Base-by-base conservation (phyloP, 2,329 filamentous ascomycete species). In the Didymella glomerata region DNA sequence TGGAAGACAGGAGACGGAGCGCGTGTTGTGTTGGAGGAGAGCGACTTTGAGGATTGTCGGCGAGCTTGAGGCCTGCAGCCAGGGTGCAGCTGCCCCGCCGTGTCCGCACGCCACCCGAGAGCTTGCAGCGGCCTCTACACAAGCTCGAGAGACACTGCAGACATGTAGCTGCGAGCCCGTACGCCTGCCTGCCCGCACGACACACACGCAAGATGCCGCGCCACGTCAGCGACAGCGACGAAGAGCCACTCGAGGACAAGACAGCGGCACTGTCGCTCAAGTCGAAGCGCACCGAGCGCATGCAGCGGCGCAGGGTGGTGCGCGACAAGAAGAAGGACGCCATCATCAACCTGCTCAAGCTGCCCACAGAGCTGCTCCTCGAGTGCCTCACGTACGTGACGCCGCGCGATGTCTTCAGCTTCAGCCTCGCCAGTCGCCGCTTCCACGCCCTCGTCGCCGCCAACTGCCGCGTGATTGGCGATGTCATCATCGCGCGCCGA, bases 301-400 rank as follows among this genome's bases (percentile, higher is more conserved):
- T 79, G 62, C 74, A 80, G 56, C 80, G 78, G 55, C 75, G 76
- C 64, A 78, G 75, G 57, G 68, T 66, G 4, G 68, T 65, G 25
- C 68, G 70, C 38, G 66, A 73, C 28, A 62, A 65, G 48, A 67
- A 74, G 30, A 72, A 63, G 18, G 73, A 77, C 28, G 70, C 70
- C 51, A 65, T 69, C 11, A 67, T 69, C 30, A 76, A 65, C 20
- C 70, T 86, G 11, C 63, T 82, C 22, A 78, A 82, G 60, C 76
- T 87, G 0, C 85, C 85, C 0, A 80, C 81, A 16, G 85, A 87
- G 68, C 72, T 87, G 2, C 59, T 86, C 3, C 69, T 83, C 27
- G 76, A 81, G 36, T 79, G 86, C 16, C 60, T 87, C 1, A 66
- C 71, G n/a, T 67, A 78, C 18, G 74, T 86, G 9, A 74, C 64